Evolutionary conservation across 257 asterid species (phyloP).

Genomic region (Lantana camara): DNA sequence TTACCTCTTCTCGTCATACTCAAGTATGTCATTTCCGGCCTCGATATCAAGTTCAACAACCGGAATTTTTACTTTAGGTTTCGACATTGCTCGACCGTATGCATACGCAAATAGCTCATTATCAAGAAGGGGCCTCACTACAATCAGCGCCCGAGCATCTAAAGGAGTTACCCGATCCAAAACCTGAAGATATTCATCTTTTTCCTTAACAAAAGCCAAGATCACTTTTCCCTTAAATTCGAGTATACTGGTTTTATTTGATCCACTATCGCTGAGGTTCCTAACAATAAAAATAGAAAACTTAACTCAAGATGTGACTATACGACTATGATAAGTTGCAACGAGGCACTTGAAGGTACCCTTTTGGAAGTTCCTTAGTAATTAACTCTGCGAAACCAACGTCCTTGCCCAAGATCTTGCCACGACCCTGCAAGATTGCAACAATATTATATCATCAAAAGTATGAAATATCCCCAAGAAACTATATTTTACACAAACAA

Average conservation of each 20-base stretch:
- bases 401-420: neutral
- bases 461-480: too few relatives aligned
- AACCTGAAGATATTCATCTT: neutral
- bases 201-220: neutral
- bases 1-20: conserved; percentile 26
- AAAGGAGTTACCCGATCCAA: neutral
- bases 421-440: conserved; percentile 14
- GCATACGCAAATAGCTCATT: neutral
- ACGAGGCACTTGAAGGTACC: neutral
- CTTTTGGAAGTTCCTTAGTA: neutral
- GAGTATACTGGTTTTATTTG: neutral
- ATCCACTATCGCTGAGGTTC: neutral
- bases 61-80: conserved; percentile 1
- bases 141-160: conserved; percentile 1
- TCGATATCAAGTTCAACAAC: conserved; percentile 19
- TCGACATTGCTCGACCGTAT: neutral
- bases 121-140: conserved; percentile 11
- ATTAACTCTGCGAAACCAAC: neutral
- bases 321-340: neutral
- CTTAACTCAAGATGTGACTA: neutral
- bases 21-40: conserved; percentile 22
- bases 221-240: conserved; percentile 7
- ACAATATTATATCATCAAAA: too few relatives aligned
- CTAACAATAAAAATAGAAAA: neutral
- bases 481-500: neutral